A percentile compares a stretch with the other conserved stretches of the same genome.
Evolutionary conservation across 495 filamentous ascomycete species (phyloP).

Genomic region (Podospora didyma): DNA sequence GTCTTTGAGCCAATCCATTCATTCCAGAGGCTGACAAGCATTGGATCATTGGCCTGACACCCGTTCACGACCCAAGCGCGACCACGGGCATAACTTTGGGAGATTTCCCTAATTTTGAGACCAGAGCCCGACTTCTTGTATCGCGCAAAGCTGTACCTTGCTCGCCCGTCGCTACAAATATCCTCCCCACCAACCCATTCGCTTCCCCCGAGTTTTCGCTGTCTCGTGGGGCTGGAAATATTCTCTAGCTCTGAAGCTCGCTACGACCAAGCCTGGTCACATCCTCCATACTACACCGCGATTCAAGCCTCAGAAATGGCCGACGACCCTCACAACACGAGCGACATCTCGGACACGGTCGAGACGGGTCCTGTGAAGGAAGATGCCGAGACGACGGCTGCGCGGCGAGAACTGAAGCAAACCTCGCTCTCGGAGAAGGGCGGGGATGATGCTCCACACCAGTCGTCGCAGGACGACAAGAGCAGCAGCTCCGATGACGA

Average conservation of each 20-base stretch:
- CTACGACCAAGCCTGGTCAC: too few species aligned
- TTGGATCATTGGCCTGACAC: constrained; percentile 5
- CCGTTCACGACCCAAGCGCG: constrained; percentile 9
- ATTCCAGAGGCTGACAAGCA: constrained; percentile 2
- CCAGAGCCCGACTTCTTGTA: not conserved
- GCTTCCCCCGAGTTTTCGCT: too few species aligned
- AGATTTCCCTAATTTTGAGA: constrained; percentile 1
- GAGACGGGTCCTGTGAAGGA: constrained; percentile 31
- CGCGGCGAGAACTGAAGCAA: constrained; percentile 52
- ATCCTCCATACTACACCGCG: constrained; percentile 2
- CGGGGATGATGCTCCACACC: constrained; percentile 10
- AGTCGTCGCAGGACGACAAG: constrained; percentile 17
- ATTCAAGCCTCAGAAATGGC: constrained; percentile 27
- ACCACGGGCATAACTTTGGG: constrained; percentile 6
- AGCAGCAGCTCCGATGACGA: constrained; percentile 22
- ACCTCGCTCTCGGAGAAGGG: constrained; percentile 49
- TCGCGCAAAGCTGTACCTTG: not conserved
- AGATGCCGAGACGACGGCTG: constrained; percentile 51
- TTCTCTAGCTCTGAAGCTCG: not conserved
- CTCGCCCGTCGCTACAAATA: not conserved
- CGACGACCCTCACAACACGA: constrained; percentile 31
- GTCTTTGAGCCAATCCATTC: constrained; percentile 8
- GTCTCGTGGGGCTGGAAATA: not conserved
- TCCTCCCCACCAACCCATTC: not conserved
- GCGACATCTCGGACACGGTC: constrained; percentile 27